Evolutionary conservation across 257 asterid species (phyloP).

Genomic region (Nicotiana tabacum): DNA sequence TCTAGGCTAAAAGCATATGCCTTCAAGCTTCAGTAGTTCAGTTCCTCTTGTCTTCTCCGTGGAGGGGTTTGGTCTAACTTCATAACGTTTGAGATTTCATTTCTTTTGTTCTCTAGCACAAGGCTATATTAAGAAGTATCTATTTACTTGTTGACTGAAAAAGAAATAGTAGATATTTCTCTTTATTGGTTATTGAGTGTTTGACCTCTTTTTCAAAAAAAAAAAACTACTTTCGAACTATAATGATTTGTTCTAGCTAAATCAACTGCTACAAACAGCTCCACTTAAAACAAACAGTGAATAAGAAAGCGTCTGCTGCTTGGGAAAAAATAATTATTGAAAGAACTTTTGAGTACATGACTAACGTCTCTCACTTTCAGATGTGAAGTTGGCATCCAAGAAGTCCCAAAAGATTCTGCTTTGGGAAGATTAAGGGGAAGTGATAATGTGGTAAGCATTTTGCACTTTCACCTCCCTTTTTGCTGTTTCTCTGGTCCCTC

Average conservation of each 20-base stretch:
- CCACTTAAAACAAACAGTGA: background rate
- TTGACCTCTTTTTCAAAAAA: no score
- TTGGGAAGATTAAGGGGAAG: conserved; percentile 88
- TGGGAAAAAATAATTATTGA: background rate
- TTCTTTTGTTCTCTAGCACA: background rate
- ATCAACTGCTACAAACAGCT: background rate
- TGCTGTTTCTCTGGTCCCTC: background rate
- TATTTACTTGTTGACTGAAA: background rate
- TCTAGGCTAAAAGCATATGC: background rate
- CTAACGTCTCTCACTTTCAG: conserved; percentile 31
- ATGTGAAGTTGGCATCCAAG: conserved; percentile 87
- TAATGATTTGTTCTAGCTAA: background rate
- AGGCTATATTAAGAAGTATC: background rate
- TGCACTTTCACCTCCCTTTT: background rate
- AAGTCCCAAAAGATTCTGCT: conserved; percentile 77
- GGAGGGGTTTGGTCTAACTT: background rate
- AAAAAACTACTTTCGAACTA: background rate
- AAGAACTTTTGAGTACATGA: background rate
- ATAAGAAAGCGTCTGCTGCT: background rate
- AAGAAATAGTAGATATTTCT: background rate
- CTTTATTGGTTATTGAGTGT: background rate
- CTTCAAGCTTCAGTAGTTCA: background rate
- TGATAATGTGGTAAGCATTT: conserved; percentile 73
- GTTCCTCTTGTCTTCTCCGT: background rate
- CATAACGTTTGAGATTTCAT: background rate